A percentile compares a stretch with the other conserved stretches of the same genome.
phyloP scores from a whole-genome alignment of 805 yeast genomes.

The Ogataea pignaliae region DNA sequence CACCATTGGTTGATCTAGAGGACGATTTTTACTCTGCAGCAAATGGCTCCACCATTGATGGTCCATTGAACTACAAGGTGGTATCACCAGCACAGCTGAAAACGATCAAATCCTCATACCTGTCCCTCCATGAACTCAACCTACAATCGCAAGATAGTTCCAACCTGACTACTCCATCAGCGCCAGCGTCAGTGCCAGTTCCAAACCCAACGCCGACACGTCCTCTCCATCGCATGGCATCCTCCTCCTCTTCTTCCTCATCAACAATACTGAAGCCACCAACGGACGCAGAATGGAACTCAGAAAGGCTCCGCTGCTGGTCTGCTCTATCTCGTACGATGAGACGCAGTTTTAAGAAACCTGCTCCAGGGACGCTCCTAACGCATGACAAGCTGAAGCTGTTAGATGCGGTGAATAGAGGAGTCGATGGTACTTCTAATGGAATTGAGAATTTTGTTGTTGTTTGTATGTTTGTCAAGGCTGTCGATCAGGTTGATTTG shows the following conservation, averaged over 20 bases:
- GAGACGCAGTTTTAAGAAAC: slow-evolving; percentile 66
- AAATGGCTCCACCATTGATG: slow-evolving; percentile 7
- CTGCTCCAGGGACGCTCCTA: slow-evolving; percentile 62
- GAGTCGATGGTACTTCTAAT: slow-evolving; percentile 77
- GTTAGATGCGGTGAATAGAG: slow-evolving; percentile 69
- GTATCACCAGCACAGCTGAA: slow-evolving; percentile 19
- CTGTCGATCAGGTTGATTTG: slow-evolving; percentile 64
- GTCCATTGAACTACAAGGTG: slow-evolving; percentile 16
- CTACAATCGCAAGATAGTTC: background rate
- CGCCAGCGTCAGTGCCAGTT: background rate
- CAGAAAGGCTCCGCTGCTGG: slow-evolving; percentile 66
- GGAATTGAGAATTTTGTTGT: slow-evolving; percentile 63
- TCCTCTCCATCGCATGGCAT: background rate
- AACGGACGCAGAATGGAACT: slow-evolving; percentile 58
- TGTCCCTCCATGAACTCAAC: slow-evolving; percentile 11
- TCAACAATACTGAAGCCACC: slow-evolving; percentile 37
- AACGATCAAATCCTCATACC: slow-evolving; percentile 7
- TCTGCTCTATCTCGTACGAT: slow-evolving; percentile 48
- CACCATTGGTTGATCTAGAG: slow-evolving; percentile 16
- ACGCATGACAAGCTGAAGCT: slow-evolving; percentile 49
- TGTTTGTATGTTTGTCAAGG: slow-evolving; percentile 62
- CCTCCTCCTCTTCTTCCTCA: background rate
- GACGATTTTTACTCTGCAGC: slow-evolving; percentile 13
- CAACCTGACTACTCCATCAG: background rate
- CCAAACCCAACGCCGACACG: background rate